Evolutionary conservation across 139 green algal species (phyloP).

Genomic region (Spirogloea muscicola): DNA sequence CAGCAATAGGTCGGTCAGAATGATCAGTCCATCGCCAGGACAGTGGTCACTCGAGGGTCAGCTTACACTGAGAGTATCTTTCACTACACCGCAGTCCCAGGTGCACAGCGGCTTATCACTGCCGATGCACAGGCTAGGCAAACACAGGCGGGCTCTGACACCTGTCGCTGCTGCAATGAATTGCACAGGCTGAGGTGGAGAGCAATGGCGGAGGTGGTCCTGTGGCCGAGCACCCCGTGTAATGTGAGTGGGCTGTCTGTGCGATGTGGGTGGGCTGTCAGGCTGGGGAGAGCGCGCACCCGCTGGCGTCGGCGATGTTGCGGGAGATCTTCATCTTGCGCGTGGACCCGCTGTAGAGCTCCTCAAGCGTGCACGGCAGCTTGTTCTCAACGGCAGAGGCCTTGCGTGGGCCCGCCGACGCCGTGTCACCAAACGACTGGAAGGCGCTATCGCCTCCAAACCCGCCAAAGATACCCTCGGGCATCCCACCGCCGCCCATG

Average conservation of each 20-base stretch:
- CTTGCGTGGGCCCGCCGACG: slow-evolving; percentile 2
- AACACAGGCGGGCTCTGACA: background rate
- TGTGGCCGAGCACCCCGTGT: background rate
- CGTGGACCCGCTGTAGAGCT: slow-evolving; percentile 57
- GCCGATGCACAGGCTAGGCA: background rate
- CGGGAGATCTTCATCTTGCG: slow-evolving; percentile 63
- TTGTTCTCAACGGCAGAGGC: slow-evolving; percentile 27
- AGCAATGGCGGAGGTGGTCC: background rate
- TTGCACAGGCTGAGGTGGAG: background rate
- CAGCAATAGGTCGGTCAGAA: background rate
- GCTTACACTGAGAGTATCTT: too few relatives aligned
- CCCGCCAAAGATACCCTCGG: background rate
- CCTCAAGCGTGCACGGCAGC: slow-evolving; percentile 51
- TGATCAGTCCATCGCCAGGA: too few relatives aligned
- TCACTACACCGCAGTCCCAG: background rate
- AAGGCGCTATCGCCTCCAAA: slow-evolving; percentile 9
- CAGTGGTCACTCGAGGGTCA: too few relatives aligned
- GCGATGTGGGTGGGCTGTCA: background rate
- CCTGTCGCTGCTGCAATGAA: background rate
- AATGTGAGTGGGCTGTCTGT: background rate
- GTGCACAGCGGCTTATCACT: background rate
- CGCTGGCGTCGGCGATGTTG: slow-evolving; percentile 46
- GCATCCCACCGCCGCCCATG: background rate
- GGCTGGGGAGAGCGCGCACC: background rate
- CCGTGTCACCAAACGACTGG: too few relatives aligned